phyloP scores from a whole-genome alignment of 2,329 filamentous ascomycete genomes.

The Colletotrichum lupini region DNA sequence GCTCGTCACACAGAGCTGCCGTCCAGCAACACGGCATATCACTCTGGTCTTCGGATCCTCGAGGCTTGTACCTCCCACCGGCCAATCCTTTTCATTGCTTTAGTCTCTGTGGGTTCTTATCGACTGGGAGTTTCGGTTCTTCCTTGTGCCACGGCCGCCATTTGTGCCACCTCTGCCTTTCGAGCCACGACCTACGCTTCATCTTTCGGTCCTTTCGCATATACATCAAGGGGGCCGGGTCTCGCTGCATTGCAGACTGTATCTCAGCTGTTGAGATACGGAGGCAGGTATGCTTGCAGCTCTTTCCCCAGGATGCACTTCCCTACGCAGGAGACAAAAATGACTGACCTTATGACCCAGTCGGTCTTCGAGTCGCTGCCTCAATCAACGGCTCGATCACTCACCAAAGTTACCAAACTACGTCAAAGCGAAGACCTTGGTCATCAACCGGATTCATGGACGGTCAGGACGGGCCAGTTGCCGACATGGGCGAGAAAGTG shows the following conservation, averaged over 20 bases:
- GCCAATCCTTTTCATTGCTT: background rate
- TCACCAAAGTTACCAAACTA: background rate
- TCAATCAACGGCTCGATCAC: background rate
- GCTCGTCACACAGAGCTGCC: slow-evolving; percentile 24
- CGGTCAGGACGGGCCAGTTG: background rate
- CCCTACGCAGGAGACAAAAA: background rate
- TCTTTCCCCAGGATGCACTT: background rate
- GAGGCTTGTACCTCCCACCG: background rate
- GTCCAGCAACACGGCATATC: background rate
- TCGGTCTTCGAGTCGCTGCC: background rate
- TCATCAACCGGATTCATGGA: background rate
- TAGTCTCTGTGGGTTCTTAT: background rate
- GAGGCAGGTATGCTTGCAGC: slow-evolving; percentile 2
- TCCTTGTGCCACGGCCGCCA: background rate
- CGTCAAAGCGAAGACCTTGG: background rate
- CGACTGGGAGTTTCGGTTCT: background rate
- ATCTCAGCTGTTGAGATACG: slow-evolving; percentile 3
- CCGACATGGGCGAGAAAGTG: background rate
- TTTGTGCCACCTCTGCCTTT: slow-evolving; percentile 9
- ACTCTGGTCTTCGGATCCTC: slow-evolving; percentile 5
- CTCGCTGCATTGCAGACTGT: background rate
- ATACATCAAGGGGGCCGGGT: background rate
- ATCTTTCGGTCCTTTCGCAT: slow-evolving; percentile 2
- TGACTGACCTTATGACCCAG: slow-evolving; percentile 1
- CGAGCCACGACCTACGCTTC: background rate